Percentiles rank a stretch among this genome's conserved stretches.
Conservation (phyloP, 192 early-diverging fungal genomes). For the Oehlia diaphana region DNA sequence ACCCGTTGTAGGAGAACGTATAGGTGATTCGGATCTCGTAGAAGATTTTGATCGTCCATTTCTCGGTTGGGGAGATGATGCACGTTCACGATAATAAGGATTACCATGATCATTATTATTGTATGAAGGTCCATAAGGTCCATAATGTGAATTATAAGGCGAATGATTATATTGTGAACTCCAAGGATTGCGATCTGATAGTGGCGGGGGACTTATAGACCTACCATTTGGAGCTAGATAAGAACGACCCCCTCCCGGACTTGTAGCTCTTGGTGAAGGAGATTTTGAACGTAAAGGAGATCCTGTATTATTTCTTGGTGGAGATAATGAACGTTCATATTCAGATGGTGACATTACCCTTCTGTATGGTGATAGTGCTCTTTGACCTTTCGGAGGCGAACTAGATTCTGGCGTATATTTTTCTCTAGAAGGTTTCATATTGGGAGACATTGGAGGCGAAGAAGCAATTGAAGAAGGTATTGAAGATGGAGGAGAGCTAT, state of each 20-base stretch:
- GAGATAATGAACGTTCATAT: conserved; percentile 18
- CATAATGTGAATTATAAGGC: conserved; percentile 14
- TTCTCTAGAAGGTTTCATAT: conserved; percentile 8
- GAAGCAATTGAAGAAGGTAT: conserved; percentile 31
- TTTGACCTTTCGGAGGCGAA: neutral
- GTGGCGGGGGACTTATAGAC: conserved; percentile 10
- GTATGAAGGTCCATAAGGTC: conserved; percentile 9
- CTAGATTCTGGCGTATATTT: conserved; percentile 20
- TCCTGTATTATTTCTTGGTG: conserved; percentile 22
- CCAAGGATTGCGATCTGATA: conserved; percentile 1
- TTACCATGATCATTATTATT: conserved; percentile 8
- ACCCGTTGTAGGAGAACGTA: neutral
- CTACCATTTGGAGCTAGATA: conserved; percentile 2
- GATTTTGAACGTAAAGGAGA: conserved; percentile 25
- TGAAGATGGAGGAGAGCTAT: conserved; percentile 27
- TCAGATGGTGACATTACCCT: neutral
- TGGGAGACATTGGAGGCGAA: conserved; percentile 29
- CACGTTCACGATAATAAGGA: neutral
- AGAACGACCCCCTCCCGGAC: conserved; percentile 4
- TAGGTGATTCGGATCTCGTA: conserved; percentile 17
- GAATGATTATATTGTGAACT: conserved; percentile 18
- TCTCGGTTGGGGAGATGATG: conserved; percentile 17
- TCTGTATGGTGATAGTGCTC: conserved; percentile 27
- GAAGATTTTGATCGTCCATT: conserved; percentile 24
- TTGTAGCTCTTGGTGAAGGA: conserved; percentile 23